Evolutionary conservation across 345 rosid genomes (phyloP).

Genomic region (Aurinia saxatilis): DNA sequence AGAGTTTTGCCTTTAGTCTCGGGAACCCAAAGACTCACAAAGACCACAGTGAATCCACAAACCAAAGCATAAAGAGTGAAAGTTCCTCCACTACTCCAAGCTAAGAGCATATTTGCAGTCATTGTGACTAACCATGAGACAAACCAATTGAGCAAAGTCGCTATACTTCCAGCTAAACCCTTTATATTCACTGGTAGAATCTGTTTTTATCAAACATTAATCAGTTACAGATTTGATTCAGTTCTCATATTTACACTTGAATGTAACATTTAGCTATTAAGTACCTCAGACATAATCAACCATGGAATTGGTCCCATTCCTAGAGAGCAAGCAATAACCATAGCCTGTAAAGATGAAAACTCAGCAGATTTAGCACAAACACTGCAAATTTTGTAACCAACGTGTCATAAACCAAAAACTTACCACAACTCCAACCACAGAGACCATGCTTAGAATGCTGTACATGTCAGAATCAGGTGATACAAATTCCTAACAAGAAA

Average conservation of each 20-base stretch:
- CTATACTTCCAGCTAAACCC: slow-evolving; percentile 90
- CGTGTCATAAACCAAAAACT: slow-evolving; percentile 10
- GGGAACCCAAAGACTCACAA: slow-evolving; percentile 66
- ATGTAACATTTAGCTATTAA: not conserved
- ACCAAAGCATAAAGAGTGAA: slow-evolving; percentile 64
- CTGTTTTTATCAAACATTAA: slow-evolving; percentile 33
- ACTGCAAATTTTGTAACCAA: not conserved
- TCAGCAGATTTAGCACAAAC: not conserved
- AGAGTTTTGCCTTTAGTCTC: slow-evolving; percentile 88
- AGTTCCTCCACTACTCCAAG: slow-evolving; percentile 85
- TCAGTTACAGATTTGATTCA: not conserved
- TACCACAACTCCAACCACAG: slow-evolving; percentile 93
- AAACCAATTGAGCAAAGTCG: slow-evolving; percentile 85
- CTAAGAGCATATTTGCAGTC: slow-evolving; percentile 84
- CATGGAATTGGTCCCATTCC: slow-evolving; percentile 97
- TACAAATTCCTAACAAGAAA: slow-evolving; percentile 39
- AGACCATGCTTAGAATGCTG: slow-evolving; percentile 55
- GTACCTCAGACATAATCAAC: slow-evolving; percentile 99
- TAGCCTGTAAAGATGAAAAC: slow-evolving; percentile 36
- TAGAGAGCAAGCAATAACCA: slow-evolving; percentile 73
- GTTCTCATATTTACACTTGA: not conserved
- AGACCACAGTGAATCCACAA: slow-evolving; percentile 57
- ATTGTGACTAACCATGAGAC: slow-evolving; percentile 56
- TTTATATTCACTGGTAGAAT: slow-evolving; percentile 85
- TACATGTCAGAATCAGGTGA: slow-evolving; percentile 50